Evolutionary conservation across 2,329 filamentous ascomycete species (phyloP).

Genomic region (Arthrobotrys sphaeroides): DNA sequence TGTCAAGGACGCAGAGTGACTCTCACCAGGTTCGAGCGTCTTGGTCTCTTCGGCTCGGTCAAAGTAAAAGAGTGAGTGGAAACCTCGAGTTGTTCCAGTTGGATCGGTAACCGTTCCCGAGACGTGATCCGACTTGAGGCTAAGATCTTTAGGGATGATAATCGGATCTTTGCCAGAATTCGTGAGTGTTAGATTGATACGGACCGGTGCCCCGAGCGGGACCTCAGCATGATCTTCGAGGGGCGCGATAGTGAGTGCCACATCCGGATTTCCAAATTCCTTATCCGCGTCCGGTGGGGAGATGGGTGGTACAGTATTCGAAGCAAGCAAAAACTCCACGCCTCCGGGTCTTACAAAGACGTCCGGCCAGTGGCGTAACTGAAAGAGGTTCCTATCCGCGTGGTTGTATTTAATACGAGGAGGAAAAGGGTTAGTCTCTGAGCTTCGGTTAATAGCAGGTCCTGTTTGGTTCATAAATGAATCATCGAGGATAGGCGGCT

Average conservation of each 20-base stretch:
- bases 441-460: not conserved
- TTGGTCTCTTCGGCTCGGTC: constrained; percentile 2
- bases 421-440: not conserved
- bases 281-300: not conserved
- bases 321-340: constrained; percentile 4
- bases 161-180: not conserved
- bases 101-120: constrained; percentile 6
- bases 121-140: constrained; percentile 12
- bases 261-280: constrained; percentile 15
- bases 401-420: constrained; percentile 15
- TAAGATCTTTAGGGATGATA: not conserved
- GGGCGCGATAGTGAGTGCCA: not conserved
- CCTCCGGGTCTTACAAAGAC: constrained; percentile 16
- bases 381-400: constrained; percentile 23
- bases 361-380: constrained; percentile 27
- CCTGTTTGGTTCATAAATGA: constrained; percentile 26
- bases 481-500: not conserved
- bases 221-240: constrained; percentile 2
- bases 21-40: not conserved
- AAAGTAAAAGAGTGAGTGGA: constrained; percentile 23
- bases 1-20: not conserved
- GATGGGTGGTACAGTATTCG: not conserved
- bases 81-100: not conserved
- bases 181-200: constrained; percentile 6
- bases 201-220: constrained; percentile 12